Evolutionary conservation across 331 rosid species (phyloP), one percentile per base, ranked within the genome.

Genomic region (Telfairia occidentalis): DNA sequence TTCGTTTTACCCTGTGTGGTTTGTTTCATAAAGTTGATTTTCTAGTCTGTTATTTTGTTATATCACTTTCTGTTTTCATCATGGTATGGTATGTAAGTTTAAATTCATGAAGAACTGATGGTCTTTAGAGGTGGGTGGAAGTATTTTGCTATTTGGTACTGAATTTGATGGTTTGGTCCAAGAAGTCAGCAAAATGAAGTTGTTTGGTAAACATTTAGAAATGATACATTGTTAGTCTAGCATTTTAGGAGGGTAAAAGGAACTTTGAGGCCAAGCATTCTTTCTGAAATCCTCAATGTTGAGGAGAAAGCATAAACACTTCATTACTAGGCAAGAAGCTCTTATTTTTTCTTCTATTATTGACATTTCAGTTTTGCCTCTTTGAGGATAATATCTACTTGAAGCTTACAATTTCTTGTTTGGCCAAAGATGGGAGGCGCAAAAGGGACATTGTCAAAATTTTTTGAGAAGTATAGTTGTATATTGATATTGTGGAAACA

Each of bases 1-100:
- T 95, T 80, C 58, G 87, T 40, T 43, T 72, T 26, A 19, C 52
- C 28, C 23, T 24, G 2, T 72, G 32, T 29, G 8, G 19, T 19
- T 59, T n/a, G n/a, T 12, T 2, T 10, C 15, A 3, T 54, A n/a
- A 23, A 24, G 21, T 45, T 59, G n/a, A 1, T 63, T 35, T 16
- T 23, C 29, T 63, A 38, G 32, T 21, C 46, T 50, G 21, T 18
- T 30, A 4, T 37, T 37, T 53, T 52, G 26, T 57, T 21, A 23
- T 19, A 52, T 74, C 67, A 11, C 50, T 12, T 24, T 23, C 6
- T 6, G 16, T 28, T 12, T 8, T 5, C 28, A 40, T 16, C 61
- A 19, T 74, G 78, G 24, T 55, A 24, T 28, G 28, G 5, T 16
- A 49, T 28, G 2, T 45, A 46, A 46, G 58, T 18, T 70, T 70